Evolutionary conservation across 192 early-diverging fungal genomes (phyloP).

Genomic region (Jimgerdemannia flammicorona): DNA sequence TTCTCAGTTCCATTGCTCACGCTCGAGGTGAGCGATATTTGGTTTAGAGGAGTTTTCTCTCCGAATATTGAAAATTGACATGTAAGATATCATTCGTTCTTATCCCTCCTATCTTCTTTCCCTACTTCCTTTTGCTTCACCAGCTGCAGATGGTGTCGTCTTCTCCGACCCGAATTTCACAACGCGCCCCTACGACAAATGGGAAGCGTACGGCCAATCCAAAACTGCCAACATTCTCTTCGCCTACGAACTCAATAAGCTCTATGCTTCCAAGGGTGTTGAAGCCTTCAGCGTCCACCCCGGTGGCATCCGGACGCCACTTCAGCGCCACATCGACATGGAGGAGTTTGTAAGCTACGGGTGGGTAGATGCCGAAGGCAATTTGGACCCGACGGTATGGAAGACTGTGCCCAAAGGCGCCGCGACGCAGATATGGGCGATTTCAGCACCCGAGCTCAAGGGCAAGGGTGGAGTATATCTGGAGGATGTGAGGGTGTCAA

Average conservation of each 20-base stretch:
- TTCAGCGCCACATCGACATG: too few relatives aligned
- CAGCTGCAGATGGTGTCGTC: background rate
- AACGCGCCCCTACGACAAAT: slow-evolving; percentile 7
- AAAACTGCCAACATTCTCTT: slow-evolving; percentile 53
- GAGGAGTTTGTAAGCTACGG: too few relatives aligned
- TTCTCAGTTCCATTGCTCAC: background rate
- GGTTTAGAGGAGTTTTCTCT: background rate
- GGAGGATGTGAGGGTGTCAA: slow-evolving; percentile 20
- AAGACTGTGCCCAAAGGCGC: slow-evolving; percentile 29
- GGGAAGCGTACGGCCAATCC: slow-evolving; percentile 25
- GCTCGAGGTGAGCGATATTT: background rate
- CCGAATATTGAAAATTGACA: background rate
- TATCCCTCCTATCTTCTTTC: background rate
- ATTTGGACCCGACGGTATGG: background rate
- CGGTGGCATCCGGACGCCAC: too few relatives aligned
- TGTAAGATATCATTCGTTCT: background rate
- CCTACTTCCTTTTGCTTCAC: background rate
- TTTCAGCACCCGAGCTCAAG: slow-evolving; percentile 19
- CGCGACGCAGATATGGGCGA: slow-evolving; percentile 22
- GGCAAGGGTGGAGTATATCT: slow-evolving; percentile 38
- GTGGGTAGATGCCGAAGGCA: background rate
- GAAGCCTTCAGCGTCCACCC: too few relatives aligned
- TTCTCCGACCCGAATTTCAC: slow-evolving; percentile 8
- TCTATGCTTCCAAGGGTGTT: background rate
- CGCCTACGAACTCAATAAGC: slow-evolving; percentile 10